Evolutionary conservation across 2,329 filamentous ascomycete species (phyloP).

Genomic region (Neodidymelliopsis sp.): DNA sequence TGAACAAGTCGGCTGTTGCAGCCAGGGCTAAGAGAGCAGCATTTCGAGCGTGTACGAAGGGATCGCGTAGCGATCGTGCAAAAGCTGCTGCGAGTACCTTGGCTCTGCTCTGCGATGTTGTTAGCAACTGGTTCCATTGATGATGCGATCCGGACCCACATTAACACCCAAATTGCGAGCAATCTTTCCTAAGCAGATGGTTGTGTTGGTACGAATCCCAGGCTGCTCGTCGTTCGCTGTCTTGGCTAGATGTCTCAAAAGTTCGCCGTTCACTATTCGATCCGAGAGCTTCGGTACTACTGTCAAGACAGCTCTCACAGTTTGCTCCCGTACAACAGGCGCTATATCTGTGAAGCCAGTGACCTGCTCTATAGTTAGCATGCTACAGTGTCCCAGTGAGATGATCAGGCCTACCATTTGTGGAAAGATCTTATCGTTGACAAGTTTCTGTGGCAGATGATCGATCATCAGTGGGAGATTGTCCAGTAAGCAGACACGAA

Average conservation of each 20-base stretch:
- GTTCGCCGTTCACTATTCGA: conserved; percentile 89
- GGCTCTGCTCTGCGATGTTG: conserved; percentile 67
- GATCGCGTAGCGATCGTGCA: conserved; percentile 84
- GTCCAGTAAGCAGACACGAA: conserved; percentile 89
- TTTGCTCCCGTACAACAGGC: conserved; percentile 92
- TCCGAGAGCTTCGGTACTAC: conserved; percentile 91
- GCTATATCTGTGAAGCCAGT: conserved; percentile 93
- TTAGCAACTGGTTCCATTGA: conserved; percentile 13
- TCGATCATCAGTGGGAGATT: conserved; percentile 92
- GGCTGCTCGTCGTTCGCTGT: conserved; percentile 98
- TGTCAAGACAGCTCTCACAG: conserved; percentile 89
- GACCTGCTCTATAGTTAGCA: conserved; percentile 62
- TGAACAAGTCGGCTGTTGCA: conserved; percentile 86
- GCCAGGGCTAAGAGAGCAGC: conserved; percentile 85
- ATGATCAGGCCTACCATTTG: conserved; percentile 69
- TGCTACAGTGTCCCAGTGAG: neutral
- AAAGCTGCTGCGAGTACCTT: conserved; percentile 96
- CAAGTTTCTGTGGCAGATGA: conserved; percentile 81
- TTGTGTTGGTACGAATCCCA: conserved; percentile 96
- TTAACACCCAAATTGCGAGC: conserved; percentile 81
- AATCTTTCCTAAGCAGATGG: conserved; percentile 96
- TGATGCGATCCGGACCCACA: conserved; percentile 45
- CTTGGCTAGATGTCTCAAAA: conserved; percentile 89
- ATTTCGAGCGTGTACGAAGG: conserved; percentile 92
- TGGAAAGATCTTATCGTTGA: conserved; percentile 97